Base-by-base conservation (phyloP, 768 basidiomycete genomes). In the Suillus brevipes region DNA sequence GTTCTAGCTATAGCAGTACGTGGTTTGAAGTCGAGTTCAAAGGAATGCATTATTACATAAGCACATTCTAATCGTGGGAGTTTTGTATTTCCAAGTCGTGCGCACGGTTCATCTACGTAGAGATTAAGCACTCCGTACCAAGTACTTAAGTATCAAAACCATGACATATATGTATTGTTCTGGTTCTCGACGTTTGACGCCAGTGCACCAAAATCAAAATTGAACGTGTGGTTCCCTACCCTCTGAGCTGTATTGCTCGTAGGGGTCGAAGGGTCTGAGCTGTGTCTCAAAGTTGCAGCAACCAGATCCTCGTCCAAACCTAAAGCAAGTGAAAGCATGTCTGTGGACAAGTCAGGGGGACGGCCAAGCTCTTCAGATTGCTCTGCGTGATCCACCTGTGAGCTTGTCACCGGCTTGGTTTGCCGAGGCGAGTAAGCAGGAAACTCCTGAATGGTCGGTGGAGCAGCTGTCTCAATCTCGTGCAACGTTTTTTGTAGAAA, bases 121-220 rank as follows among this genome's bases (percentile, higher is more conserved):
- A 18, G 25, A 43, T 20, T n/a, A 47, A 47, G 49, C 10, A 37
- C 37, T 12, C 1, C 10, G 37, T 37, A 37, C 37, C 12, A 37
- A 37, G 12, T 50, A 50, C 23, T 50, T 52, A 60, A 62, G 6
- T 31, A 23, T 75, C 77, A 88, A 70, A 89, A 89, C 87, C 87
- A 89, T 28, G 87, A 86, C 87, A 89, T 88, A 71, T 86, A 88
- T 43, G 75, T 76, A 61, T 78, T 76, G 63, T 84, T 85, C 42
- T 86, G 87, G 68, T 83, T 86, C 68, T 84, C 85, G 65, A 85
- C 75, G 55, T 84, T 82, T 55, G 80, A 79, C 36, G 80, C 84
- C 66, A 89, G 71, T 25, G 85, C 87, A 6, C 87, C 87, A 69
- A 87, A 81, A 65, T 88, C 87, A 70, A 88, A 85, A 73, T 88